Conservation (phyloP, 768 basidiomycete species). For the Phlebiopsis flavidoalba region DNA sequence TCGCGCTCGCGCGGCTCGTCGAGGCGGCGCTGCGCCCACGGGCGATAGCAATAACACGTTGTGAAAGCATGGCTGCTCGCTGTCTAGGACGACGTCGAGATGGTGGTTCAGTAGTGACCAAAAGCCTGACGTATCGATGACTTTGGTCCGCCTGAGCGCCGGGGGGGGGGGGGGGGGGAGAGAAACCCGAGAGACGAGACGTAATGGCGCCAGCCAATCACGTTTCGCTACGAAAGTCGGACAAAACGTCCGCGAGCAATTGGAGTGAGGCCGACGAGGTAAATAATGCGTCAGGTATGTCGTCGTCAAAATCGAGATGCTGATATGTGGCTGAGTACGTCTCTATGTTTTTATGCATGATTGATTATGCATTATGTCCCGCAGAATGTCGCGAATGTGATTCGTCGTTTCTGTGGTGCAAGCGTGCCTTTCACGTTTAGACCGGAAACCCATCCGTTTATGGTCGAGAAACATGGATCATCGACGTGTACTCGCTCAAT, state of each 20-base stretch:
- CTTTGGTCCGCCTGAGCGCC: constrained; percentile 7
- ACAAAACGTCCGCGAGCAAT: background rate
- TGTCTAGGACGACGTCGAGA: constrained; percentile 1
- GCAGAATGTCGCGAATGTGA: no score
- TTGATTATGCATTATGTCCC: no score
- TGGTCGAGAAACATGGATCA: no score
- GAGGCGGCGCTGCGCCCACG: constrained; percentile 51
- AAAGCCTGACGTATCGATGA: background rate
- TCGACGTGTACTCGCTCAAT: no score
- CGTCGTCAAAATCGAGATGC: no score
- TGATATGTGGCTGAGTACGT: no score
- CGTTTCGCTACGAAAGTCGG: background rate
- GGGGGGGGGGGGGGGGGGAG: no score
- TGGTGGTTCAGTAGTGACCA: background rate
- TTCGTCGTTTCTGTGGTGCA: no score
- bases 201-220: background rate
- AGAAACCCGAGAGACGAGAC: background rate
- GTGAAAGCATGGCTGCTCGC: constrained; percentile 53
- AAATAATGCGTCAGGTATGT: no score
- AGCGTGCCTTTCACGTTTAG: no score
- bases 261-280: background rate
- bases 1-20: constrained; percentile 33
- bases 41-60: constrained; percentile 61
- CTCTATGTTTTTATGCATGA: no score
- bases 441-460: no score